Base-by-base conservation (phyloP, 805 yeast species). In the Kockiozyma suomiensis region DNA sequence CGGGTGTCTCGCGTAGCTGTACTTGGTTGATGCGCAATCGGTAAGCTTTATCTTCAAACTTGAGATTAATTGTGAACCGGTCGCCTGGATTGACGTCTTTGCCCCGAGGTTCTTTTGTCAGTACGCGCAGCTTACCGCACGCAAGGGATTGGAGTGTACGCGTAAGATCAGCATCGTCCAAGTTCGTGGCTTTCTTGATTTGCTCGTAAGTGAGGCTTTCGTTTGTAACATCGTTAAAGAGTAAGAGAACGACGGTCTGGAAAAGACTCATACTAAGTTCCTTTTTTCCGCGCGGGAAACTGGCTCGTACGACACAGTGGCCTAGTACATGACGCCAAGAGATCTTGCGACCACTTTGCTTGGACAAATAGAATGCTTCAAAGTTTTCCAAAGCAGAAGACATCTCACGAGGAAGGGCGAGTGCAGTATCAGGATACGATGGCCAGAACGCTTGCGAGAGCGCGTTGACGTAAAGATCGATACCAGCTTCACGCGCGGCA, bases 361-460 rank as follows among this genome's bases (percentile, higher is more conserved):
- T 59, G 6, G 59, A 15, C 17, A 56, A 45, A 47, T 71, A 72
- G 45, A 62, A 70, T 23, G 53, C 41, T 38, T 68, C 63, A 54
- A 71, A 73, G 26, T 54, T 54, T 21, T 59, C 63, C 30, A 69
- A 54, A 35, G 62, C 68, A 12, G 49, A 26, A 32, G 51, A 51
- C 68, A 73, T 62, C 19, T 61, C 58, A 5, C 50, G 63, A 3
- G 76, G 76, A 4, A 73, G 58, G 3, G 49, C 53, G 19, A 71
- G 50, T 1, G 58, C 30, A 12, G 66, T 55, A 7, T 68, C 67
- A 0, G 75, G 73, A 46, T 65, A 70, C 5, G 67, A 45, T 1
- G 75, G 75, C 75, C 75, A 72, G 26, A 61, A 66, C 7, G 68
- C 72, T 33, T 68, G 69, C 12, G 73, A 70, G 17, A 73, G 62